Conservation (phyloP, 306 rosid genomes). For the Sindora glabra region DNA sequence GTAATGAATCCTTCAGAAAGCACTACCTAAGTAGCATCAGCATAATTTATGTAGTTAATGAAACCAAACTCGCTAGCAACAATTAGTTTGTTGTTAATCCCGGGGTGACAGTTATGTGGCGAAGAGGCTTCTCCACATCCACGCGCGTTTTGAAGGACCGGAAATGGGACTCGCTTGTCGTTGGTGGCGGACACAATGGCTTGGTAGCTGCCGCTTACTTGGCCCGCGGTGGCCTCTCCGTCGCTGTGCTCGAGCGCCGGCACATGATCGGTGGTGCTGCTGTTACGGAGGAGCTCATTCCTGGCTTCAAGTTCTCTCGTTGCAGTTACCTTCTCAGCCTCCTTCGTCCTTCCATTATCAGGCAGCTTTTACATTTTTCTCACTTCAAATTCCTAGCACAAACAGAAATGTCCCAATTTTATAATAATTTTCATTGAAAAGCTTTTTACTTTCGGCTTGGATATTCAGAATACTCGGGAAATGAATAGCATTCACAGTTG, state of each 20-base stretch:
- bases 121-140: conserved; percentile 27
- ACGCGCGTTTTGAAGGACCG: conserved; percentile 23
- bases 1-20: too few species aligned
- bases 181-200: conserved; percentile 78
- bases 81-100: not conserved
- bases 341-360: conserved; percentile 19
- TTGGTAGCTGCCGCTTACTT: conserved; percentile 57
- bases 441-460: not conserved
- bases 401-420: not conserved
- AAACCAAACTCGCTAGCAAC: not conserved
- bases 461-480: not conserved
- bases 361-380: not conserved
- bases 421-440: not conserved
- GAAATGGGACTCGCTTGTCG: conserved; percentile 65
- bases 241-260: conserved; percentile 60
- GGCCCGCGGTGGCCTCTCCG: conserved; percentile 60
- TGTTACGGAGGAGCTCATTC: conserved; percentile 12
- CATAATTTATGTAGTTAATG: not conserved
- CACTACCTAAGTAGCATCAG: too few species aligned
- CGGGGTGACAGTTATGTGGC: conserved; percentile 33
- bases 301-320: conserved; percentile 16
- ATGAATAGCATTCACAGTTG: too few species aligned
- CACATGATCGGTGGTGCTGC: conserved; percentile 12
- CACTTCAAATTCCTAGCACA: not conserved
- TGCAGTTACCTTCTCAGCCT: conserved; percentile 24